Conservation (phyloP, 2,329 filamentous ascomycete genomes). For the Thelonectria blattea region DNA sequence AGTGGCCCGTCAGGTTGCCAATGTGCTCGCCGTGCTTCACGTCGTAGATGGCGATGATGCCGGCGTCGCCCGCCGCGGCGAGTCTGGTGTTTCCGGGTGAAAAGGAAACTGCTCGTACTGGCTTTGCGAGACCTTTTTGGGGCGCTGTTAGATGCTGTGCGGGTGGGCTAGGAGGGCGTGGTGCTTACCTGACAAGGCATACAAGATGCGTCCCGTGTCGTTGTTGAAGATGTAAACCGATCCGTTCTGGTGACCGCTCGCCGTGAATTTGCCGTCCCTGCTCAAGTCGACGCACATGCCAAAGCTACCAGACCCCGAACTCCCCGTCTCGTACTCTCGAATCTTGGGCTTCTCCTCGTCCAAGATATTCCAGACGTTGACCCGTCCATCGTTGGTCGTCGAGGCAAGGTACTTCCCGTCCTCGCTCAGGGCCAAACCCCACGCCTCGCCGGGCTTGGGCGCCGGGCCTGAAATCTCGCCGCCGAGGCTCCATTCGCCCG, state of each 20-base stretch:
- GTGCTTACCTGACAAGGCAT: constrained; percentile 77
- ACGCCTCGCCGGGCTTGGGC: constrained; percentile 74
- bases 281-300: constrained; percentile 86
- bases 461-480: constrained; percentile 50
- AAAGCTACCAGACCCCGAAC: constrained; percentile 79
- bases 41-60: constrained; percentile 90
- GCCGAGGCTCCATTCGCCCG: constrained; percentile 56
- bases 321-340: constrained; percentile 80
- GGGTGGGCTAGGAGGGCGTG: background rate
- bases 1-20: constrained; percentile 79
- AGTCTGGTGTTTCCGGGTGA: constrained; percentile 84
- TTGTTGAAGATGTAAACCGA: constrained; percentile 96
- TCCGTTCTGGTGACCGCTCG: constrained; percentile 91
- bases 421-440: constrained; percentile 85
- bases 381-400: constrained; percentile 84
- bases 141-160: constrained; percentile 16
- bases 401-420: constrained; percentile 86
- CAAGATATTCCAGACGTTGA: constrained; percentile 84
- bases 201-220: constrained; percentile 80
- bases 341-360: constrained; percentile 67
- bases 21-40: constrained; percentile 92
- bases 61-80: constrained; percentile 88
- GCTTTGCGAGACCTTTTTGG: constrained; percentile 82
- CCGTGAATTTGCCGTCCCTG: constrained; percentile 81
- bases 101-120: constrained; percentile 85